Percentiles rank a stretch among this genome's conserved stretches.
These are phyloP conservation scores for Suillus variegatus DNA, from an alignment of 768 basidiomycete species.

Conservation along the genomic window DNA sequence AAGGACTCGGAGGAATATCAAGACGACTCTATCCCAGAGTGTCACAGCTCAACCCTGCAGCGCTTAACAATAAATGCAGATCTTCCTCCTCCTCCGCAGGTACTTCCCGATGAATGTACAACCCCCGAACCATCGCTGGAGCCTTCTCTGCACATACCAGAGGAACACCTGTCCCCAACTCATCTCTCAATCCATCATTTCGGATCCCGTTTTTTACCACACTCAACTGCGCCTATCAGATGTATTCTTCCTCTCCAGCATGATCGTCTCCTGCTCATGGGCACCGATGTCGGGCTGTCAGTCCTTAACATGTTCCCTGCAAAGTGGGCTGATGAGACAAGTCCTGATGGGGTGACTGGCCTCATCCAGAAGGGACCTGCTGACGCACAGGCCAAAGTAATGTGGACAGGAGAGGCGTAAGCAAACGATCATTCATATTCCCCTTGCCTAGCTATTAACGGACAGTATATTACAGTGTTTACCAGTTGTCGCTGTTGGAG, in stretches of 20 bases:
- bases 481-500: conserved; percentile 78
- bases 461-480: conserved; percentile 48
- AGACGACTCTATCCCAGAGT: conserved; percentile 7
- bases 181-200: conserved; percentile 75
- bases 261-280: conserved; percentile 70
- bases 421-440: conserved; percentile 19
- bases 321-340: conserved; percentile 53
- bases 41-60: conserved; percentile 25
- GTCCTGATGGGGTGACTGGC: conserved; percentile 39
- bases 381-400: conserved; percentile 64
- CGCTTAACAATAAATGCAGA: conserved; percentile 48
- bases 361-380: conserved; percentile 58
- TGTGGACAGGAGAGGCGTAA: conserved; percentile 83
- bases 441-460: not conserved
- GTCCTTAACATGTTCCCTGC: conserved; percentile 83
- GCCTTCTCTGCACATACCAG: conserved; percentile 38
- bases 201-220: conserved; percentile 84
- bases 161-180: conserved; percentile 56
- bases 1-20: conserved; percentile 8
- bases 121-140: conserved; percentile 18
- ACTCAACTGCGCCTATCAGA: conserved; percentile 72
- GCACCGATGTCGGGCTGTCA: conserved; percentile 78
- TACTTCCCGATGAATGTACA: conserved; percentile 6
- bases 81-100: conserved; percentile 24
- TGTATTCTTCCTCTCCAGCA: conserved; percentile 71